phyloP scores from a whole-genome alignment of 768 basidiomycete genomes.

The Russula compacta region DNA sequence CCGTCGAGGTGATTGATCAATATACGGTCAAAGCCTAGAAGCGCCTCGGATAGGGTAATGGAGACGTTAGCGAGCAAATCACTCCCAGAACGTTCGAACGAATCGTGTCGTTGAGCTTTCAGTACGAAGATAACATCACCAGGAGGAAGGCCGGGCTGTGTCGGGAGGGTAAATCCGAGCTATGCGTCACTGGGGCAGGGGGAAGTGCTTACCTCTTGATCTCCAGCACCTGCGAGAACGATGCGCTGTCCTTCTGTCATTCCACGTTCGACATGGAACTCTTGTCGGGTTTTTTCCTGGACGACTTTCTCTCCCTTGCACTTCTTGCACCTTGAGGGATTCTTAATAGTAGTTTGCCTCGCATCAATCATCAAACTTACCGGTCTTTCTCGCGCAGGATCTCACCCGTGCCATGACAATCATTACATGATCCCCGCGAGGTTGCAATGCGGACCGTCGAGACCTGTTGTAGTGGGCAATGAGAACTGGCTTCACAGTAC shows the following conservation, averaged over 20 bases:
- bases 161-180: background rate
- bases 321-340: constrained; percentile 71
- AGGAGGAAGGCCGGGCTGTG: constrained; percentile 72
- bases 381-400: constrained; percentile 78
- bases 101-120: constrained; percentile 54
- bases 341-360: constrained; percentile 7
- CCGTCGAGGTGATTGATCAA: constrained; percentile 90
- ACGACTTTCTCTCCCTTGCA: constrained; percentile 83
- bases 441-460: constrained; percentile 40
- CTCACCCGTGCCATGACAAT: constrained; percentile 60
- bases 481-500: background rate
- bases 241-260: constrained; percentile 80
- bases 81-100: constrained; percentile 76
- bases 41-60: constrained; percentile 87
- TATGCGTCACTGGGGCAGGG: background rate
- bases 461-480: constrained; percentile 26
- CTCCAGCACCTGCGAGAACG: constrained; percentile 84
- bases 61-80: constrained; percentile 74
- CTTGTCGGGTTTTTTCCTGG: constrained; percentile 83
- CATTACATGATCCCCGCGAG: constrained; percentile 49
- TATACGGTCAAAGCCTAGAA: constrained; percentile 91
- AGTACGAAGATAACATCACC: constrained; percentile 89
- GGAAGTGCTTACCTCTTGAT: constrained; percentile 58
- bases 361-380: constrained; percentile 31
- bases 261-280: constrained; percentile 80